Percentiles rank a stretch among this genome's conserved stretches.
These are phyloP conservation scores for Chalaropsis ovoidea DNA, from an alignment of 2,329 filamentous ascomycete genomes.

Conservation along the genomic window DNA sequence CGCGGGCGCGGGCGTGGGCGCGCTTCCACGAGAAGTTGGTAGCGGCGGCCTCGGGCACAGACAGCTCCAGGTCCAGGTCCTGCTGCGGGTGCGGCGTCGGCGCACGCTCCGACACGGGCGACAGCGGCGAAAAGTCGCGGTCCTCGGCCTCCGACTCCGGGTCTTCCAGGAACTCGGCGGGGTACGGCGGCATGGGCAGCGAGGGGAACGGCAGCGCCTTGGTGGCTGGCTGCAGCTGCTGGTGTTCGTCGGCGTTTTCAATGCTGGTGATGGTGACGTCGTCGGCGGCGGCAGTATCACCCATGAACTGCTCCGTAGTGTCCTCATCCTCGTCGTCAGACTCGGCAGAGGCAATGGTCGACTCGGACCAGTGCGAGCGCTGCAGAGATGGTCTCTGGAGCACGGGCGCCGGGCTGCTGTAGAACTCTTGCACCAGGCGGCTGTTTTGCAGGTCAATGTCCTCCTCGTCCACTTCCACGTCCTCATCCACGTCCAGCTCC, in stretches of 20 bases:
- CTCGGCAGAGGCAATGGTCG: constrained; percentile 26
- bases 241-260: constrained; percentile 22
- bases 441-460: constrained; percentile 21
- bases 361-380: constrained; percentile 29
- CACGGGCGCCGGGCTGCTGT: constrained; percentile 12
- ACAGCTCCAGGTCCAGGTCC: too few species aligned
- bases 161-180: constrained; percentile 18
- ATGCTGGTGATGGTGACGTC: constrained; percentile 22
- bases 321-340: constrained; percentile 23
- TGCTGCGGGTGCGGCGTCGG: constrained; percentile 22
- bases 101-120: constrained; percentile 18
- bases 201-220: constrained; percentile 18
- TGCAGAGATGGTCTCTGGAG: constrained; percentile 18
- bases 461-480: constrained; percentile 14
- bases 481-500: neutral
- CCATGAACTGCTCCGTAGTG: constrained; percentile 23
- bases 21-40: constrained; percentile 29
- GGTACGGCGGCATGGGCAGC: constrained; percentile 12
- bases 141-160: constrained; percentile 23
- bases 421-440: constrained; percentile 20
- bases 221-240: constrained; percentile 16
- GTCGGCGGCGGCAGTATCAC: constrained; percentile 10
- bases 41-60: neutral
- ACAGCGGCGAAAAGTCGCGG: constrained; percentile 22
- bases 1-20: constrained; percentile 17